Base-by-base conservation (phyloP, 2,329 filamentous ascomycete species). In the Alternaria rosae region DNA sequence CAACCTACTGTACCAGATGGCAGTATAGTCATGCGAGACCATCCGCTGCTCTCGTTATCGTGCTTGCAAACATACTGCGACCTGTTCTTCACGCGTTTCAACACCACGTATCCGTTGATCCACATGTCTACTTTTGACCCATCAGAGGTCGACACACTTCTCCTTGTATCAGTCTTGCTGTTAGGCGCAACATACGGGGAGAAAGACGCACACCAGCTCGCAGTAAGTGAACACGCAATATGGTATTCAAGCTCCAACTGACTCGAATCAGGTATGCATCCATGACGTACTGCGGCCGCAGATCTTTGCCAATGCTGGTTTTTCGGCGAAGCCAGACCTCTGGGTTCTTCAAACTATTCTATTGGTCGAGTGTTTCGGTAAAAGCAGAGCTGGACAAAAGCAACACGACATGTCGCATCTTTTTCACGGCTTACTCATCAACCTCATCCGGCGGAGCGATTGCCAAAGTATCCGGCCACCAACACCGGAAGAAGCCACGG, bases 381-480 rank as follows among this genome's bases (percentile, higher is more conserved):
- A 89, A 71, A 87, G 85, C 38, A 79, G 87, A 57, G 87, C 87
- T 0, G 87, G 87, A 0, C 87, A 88, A 63, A 86, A 86, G 51
- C 87, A 90, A 67, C 86, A 89, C 61, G 87, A 90, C 25, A 87
- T 87, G 81, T 85, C 86, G 5, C 87, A 89, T 68, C 74, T 90
- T 0, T 89, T 86, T 66, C 85, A 86, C 69, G 85, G 84, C 2
- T 73, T 87, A 0, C 73, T 86, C 2, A 86, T 86, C 68, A 86
- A 87, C 52, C 75, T 87, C 1, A 85, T 86, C 30, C 80, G 85
- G 20, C 78, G 85, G 52, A 86, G 84, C 56, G 83, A 84, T 58
- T 86, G 84, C 62, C 85, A 85, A 57, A 81, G 76, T 26, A 81
- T 83, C 42, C 78, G 79, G 4, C 76, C 81, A 23, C 75, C 78